These are phyloP conservation scores for Starmera pachycereana DNA, from an alignment of 805 yeast genomes.

Conservation along the genomic window DNA sequence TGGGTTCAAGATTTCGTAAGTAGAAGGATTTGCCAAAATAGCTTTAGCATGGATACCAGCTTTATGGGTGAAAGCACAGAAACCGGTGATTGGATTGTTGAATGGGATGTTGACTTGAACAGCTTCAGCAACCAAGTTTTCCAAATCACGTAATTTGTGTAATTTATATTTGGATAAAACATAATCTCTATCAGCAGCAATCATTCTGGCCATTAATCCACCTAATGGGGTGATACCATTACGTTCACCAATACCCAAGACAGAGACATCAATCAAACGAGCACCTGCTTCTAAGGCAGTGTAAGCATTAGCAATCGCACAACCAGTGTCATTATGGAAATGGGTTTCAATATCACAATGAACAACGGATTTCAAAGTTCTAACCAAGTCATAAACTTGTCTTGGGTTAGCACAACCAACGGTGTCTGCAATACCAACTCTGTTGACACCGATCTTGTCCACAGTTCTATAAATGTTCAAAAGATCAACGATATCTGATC, in stretches of 20 bases:
- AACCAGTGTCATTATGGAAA: conserved; percentile 98
- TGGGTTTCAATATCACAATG: conserved; percentile 97
- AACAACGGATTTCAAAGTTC: conserved; percentile 87
- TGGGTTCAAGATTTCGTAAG: conserved; percentile 95
- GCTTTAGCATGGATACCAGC: conserved; percentile 99
- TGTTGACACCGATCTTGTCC: conserved; percentile 93
- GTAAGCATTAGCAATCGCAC: conserved; percentile 98
- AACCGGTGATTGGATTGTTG: conserved; percentile 97
- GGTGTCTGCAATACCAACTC: conserved; percentile 98
- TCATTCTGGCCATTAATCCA: conserved; percentile 98
- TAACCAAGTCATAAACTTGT: conserved; percentile 93
- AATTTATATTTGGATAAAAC: conserved; percentile 89
- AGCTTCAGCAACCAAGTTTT: conserved; percentile 92
- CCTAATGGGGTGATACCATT: conserved; percentile 97
- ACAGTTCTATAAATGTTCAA: conserved; percentile 94
- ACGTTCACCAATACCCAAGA: conserved; percentile 97
- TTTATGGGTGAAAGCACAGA: conserved; percentile 98
- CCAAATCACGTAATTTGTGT: conserved; percentile 92
- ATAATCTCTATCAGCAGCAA: conserved; percentile 95
- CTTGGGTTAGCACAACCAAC: conserved; percentile 99
- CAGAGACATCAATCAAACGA: conserved; percentile 85
- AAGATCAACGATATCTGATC: conserved; percentile 91
- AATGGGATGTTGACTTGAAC: conserved; percentile 96
- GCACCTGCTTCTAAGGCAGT: conserved; percentile 98
- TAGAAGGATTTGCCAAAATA: conserved; percentile 94